These are phyloP conservation scores for Coprinopsis strossmayeri DNA, from an alignment of 768 basidiomycete species.

Conservation along the genomic window DNA sequence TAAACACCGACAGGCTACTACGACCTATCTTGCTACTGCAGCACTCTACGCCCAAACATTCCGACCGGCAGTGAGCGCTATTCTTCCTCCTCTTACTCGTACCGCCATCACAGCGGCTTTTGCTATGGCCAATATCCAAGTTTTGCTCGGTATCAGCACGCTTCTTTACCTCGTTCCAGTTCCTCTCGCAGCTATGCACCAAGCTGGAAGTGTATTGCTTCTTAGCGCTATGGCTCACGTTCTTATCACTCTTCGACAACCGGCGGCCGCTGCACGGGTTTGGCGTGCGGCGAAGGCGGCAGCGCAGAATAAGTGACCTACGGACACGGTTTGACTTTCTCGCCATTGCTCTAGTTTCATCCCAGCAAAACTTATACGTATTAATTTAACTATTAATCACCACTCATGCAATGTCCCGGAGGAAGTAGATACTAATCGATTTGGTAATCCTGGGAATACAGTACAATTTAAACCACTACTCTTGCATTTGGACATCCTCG, in stretches of 20 bases:
- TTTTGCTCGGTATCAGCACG: slow-evolving; percentile 59
- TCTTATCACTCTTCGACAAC: slow-evolving; percentile 63
- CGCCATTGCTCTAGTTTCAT: background rate
- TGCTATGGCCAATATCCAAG: slow-evolving; percentile 81
- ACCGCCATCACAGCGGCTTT: slow-evolving; percentile 55
- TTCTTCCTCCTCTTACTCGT: slow-evolving; percentile 57
- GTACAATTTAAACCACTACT: slow-evolving; percentile 27
- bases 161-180: slow-evolving; percentile 90
- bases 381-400: background rate
- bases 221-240: slow-evolving; percentile 80
- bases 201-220: slow-evolving; percentile 88
- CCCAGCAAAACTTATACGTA: no score
- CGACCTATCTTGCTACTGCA: slow-evolving; percentile 71
- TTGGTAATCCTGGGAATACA: slow-evolving; percentile 8
- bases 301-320: slow-evolving; percentile 3
- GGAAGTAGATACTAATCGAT: slow-evolving; percentile 1
- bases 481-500: slow-evolving; percentile 85
- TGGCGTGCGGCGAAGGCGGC: slow-evolving; percentile 36
- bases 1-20: slow-evolving; percentile 54
- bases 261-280: slow-evolving; percentile 54
- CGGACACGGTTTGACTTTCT: background rate
- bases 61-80: slow-evolving; percentile 47
- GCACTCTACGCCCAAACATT: slow-evolving; percentile 57
- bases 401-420: background rate
- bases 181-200: slow-evolving; percentile 88